A percentile compares a stretch with the other conserved stretches of the same genome.
phyloP scores from a whole-genome alignment of 2,329 filamentous ascomycete genomes.

The Exophiala mesophila region DNA sequence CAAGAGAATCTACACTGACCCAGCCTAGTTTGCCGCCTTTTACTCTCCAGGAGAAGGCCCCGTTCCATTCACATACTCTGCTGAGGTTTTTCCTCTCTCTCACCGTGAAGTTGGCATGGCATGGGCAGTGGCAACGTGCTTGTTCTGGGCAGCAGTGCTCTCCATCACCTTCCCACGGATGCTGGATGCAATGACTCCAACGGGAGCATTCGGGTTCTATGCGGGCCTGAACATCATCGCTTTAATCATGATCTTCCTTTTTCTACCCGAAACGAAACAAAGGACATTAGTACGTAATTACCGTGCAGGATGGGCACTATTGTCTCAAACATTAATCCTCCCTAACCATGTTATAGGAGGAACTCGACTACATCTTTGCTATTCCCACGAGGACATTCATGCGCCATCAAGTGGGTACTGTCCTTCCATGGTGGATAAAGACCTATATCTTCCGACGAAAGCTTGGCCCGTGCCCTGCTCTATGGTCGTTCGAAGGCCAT shows the following conservation, averaged over 20 bases:
- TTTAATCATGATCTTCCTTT: slow-evolving; percentile 55
- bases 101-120: slow-evolving; percentile 44
- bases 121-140: slow-evolving; percentile 34
- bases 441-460: slow-evolving; percentile 51
- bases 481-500: slow-evolving; percentile 43
- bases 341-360: slow-evolving; percentile 40
- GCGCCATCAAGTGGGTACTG: slow-evolving; percentile 50
- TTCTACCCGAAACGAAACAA: slow-evolving; percentile 49
- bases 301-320: too few species aligned
- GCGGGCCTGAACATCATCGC: slow-evolving; percentile 52
- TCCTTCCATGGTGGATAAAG: slow-evolving; percentile 56
- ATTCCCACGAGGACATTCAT: slow-evolving; percentile 52
- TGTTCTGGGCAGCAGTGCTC: slow-evolving; percentile 36
- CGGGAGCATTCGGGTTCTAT: slow-evolving; percentile 56
- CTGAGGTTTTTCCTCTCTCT: slow-evolving; percentile 44
- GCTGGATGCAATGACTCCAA: slow-evolving; percentile 40
- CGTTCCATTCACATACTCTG: slow-evolving; percentile 39
- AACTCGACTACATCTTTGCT: slow-evolving; percentile 50
- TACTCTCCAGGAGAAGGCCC: slow-evolving; percentile 61
- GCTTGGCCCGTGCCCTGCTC: slow-evolving; percentile 41
- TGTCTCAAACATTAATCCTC: too few species aligned
- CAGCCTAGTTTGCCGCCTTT: slow-evolving; percentile 56
- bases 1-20: too few species aligned
- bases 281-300: slow-evolving; percentile 33
- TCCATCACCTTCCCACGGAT: slow-evolving; percentile 42